These are phyloP conservation scores for Phialophora chinensis DNA, from an alignment of 2,329 filamentous ascomycete genomes.

Conservation along the genomic window DNA sequence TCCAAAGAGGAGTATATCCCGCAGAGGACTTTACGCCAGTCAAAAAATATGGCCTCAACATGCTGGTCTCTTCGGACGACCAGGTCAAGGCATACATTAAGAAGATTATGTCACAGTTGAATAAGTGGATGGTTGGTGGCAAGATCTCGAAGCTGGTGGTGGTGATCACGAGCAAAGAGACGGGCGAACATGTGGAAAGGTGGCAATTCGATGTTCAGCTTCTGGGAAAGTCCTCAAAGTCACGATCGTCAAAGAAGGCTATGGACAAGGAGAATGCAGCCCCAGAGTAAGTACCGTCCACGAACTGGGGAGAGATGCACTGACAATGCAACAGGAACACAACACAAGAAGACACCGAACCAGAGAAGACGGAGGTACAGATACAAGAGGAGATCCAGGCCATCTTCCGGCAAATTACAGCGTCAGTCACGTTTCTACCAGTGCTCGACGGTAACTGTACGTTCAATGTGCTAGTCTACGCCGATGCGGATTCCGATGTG, in stretches of 20 bases:
- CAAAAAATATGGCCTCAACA: constrained; percentile 99
- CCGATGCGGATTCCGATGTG: constrained; percentile 93
- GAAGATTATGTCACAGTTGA: constrained; percentile 97
- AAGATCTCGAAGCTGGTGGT: constrained; percentile 98
- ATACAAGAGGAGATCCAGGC: constrained; percentile 96
- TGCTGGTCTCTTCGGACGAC: constrained; percentile 95
- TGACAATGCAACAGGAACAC: constrained; percentile 41
- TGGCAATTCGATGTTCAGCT: constrained; percentile 95
- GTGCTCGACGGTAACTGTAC: constrained; percentile 95
- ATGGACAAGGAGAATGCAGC: constrained; percentile 73
- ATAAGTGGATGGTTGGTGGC: constrained; percentile 95
- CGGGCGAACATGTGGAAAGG: constrained; percentile 90
- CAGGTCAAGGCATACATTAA: constrained; percentile 99
- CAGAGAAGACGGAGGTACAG: constrained; percentile 86
- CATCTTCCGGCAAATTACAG: constrained; percentile 97
- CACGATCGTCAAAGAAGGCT: constrained; percentile 56
- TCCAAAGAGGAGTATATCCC: constrained; percentile 83
- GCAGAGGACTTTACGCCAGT: constrained; percentile 96
- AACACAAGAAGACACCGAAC: constrained; percentile 37
- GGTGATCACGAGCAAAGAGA: constrained; percentile 96
- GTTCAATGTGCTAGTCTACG: constrained; percentile 98
- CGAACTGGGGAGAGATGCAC: background rate
- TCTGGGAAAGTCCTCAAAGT: constrained; percentile 59
- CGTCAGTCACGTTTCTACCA: constrained; percentile 93
- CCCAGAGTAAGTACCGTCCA: constrained; percentile 55